Evolutionary conservation across 1,139 yeast species (phyloP).

Genomic region (Debaryomyces nepalensis): DNA sequence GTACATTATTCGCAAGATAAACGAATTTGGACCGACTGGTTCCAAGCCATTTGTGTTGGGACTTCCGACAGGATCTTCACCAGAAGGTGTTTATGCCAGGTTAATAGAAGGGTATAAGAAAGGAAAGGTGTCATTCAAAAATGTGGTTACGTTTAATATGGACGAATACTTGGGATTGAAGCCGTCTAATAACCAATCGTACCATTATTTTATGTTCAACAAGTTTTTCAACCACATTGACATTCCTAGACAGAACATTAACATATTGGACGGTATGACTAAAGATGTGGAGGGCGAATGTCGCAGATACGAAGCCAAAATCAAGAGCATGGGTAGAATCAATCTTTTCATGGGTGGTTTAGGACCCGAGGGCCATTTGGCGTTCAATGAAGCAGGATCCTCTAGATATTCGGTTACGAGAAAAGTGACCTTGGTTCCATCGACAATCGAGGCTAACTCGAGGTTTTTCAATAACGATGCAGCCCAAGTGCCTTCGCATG

Average conservation of each 20-base stretch:
- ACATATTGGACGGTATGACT: conserved; percentile 60
- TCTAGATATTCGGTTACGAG: conserved; percentile 52
- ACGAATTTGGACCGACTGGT: conserved; percentile 50
- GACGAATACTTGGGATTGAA: conserved; percentile 60
- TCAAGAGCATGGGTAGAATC: conserved; percentile 55
- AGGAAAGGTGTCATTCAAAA: conserved; percentile 52
- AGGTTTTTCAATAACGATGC: conserved; percentile 56
- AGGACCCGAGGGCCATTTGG: conserved; percentile 70
- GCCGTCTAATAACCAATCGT: conserved; percentile 57
- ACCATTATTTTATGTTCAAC: conserved; percentile 64
- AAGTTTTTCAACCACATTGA: conserved; percentile 64
- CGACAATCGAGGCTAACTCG: conserved; percentile 61
- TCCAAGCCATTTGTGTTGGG: conserved; percentile 61
- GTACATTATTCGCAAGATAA: conserved; percentile 51
- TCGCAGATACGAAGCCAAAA: conserved; percentile 52
- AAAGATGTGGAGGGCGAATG: conserved; percentile 54
- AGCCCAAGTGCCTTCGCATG: conserved; percentile 55
- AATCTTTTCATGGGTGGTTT: conserved; percentile 64
- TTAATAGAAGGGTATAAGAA: conserved; percentile 51
- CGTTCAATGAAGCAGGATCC: conserved; percentile 66
- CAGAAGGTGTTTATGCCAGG: conserved; percentile 58
- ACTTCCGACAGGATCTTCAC: conserved; percentile 69
- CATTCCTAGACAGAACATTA: conserved; percentile 57
- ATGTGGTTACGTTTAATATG: conserved; percentile 68
- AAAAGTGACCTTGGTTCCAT: conserved; percentile 52